phyloP scores from a whole-genome alignment of 192 early-diverging fungal species.

The Blastocladiella britannica region DNA sequence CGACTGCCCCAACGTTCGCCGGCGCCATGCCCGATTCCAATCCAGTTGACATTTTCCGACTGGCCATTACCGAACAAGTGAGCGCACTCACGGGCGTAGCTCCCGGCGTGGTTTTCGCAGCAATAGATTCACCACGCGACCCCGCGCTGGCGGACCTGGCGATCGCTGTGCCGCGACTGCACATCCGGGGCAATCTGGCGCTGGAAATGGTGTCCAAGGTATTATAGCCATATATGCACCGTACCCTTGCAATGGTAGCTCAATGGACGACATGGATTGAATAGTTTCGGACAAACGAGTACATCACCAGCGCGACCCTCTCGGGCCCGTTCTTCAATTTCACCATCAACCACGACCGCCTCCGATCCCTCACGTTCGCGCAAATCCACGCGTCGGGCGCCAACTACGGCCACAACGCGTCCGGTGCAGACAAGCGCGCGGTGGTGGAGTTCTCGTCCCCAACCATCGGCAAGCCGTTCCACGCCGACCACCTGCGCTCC shows the following conservation, averaged over 20 bases:
- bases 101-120: slow-evolving; percentile 21
- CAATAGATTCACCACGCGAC: slow-evolving; percentile 38
- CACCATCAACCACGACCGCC: slow-evolving; percentile 29
- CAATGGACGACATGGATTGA: slow-evolving; percentile 17
- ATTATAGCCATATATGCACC: too few species aligned
- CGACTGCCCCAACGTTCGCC: too few species aligned
- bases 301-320: slow-evolving; percentile 25
- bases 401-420: slow-evolving; percentile 40
- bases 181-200: slow-evolving; percentile 47
- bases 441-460: slow-evolving; percentile 88
- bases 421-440: slow-evolving; percentile 47
- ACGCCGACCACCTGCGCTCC: slow-evolving; percentile 88
- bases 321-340: slow-evolving; percentile 61
- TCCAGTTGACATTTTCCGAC: slow-evolving; percentile 40
- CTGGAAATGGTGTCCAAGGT: slow-evolving; percentile 34
- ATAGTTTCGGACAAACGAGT: slow-evolving; percentile 35
- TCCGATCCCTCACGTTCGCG: slow-evolving; percentile 29
- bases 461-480: slow-evolving; percentile 97
- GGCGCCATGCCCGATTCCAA: slow-evolving; percentile 24
- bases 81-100: slow-evolving; percentile 27
- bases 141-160: slow-evolving; percentile 47
- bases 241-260: too few species aligned
- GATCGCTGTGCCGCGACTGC: slow-evolving; percentile 34
- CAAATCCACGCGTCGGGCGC: slow-evolving; percentile 27
- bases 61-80: slow-evolving; percentile 33